Percentiles rank a stretch among this genome's conserved stretches.
Conservation (phyloP, 345 rosid species). For the Cardamine resedifolia region DNA sequence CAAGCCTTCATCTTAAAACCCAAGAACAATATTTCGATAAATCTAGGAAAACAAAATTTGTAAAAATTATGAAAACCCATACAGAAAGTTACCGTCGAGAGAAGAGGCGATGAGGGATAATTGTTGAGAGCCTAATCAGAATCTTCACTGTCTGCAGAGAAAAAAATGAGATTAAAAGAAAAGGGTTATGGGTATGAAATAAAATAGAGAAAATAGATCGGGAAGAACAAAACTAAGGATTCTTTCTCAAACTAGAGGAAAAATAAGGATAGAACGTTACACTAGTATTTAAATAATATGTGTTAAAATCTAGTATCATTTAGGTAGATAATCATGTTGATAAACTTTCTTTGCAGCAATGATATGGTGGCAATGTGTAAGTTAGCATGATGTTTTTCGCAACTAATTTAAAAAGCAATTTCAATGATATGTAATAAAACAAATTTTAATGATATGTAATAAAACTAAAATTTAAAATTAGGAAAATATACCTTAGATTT, state of each 20-base stretch:
- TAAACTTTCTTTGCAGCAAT: background rate
- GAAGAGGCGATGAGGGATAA: slow-evolving; percentile 12
- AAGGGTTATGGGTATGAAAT: background rate
- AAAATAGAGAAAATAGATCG: background rate
- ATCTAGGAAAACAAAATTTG: background rate
- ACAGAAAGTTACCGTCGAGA: background rate
- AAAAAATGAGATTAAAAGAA: background rate
- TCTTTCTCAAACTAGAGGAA: background rate
- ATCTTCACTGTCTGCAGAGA: slow-evolving; percentile 1
- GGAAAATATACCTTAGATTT: too few relatives aligned
- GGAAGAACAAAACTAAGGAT: background rate
- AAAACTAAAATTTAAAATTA: too few relatives aligned
- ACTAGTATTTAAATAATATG: background rate
- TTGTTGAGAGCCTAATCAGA: background rate
- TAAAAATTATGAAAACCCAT: background rate
- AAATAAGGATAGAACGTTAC: background rate
- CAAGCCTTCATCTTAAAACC: background rate
- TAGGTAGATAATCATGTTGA: background rate
- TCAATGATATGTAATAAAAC: too few relatives aligned
- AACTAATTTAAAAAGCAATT: background rate
- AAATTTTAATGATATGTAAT: too few relatives aligned
- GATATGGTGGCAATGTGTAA: background rate
- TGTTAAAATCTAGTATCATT: background rate
- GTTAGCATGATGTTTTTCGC: background rate
- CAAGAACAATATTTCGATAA: background rate